A percentile compares a stretch with the other conserved stretches of the same genome.
Conservation (phyloP, 768 basidiomycete genomes). For the Lentinula boryana region DNA sequence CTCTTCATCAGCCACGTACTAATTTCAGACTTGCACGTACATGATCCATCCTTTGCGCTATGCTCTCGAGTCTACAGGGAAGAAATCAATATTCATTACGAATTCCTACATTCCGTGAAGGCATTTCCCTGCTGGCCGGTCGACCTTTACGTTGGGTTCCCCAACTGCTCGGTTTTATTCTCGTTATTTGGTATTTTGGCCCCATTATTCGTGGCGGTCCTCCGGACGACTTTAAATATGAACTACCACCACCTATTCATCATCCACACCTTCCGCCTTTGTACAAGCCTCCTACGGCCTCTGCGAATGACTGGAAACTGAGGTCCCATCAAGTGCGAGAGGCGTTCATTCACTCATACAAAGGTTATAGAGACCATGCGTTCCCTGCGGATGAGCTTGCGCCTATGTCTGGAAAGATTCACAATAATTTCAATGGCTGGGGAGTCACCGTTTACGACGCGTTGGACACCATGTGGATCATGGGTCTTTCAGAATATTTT, state of each 20-base stretch:
- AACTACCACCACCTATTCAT: neutral
- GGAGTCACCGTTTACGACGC: constrained; percentile 69
- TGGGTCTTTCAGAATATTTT: constrained; percentile 72
- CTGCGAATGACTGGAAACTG: constrained; percentile 24
- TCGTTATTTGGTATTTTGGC: constrained; percentile 4
- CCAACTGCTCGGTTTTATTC: neutral
- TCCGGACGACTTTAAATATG: neutral
- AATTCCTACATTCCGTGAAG: constrained; percentile 1
- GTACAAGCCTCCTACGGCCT: constrained; percentile 1
- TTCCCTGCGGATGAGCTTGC: constrained; percentile 49
- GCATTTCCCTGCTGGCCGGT: constrained; percentile 1
- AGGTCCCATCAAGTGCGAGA: constrained; percentile 43
- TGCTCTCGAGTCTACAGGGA: neutral
- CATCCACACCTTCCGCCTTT: constrained; percentile 6
- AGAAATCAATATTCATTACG: neutral
- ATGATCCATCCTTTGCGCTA: neutral
- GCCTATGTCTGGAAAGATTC: constrained; percentile 34
- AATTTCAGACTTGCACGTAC: neutral
- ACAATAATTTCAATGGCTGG: constrained; percentile 55
- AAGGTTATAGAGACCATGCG: constrained; percentile 44
- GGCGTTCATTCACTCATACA: constrained; percentile 52
- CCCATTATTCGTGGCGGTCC: neutral
- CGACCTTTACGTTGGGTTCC: constrained; percentile 7
- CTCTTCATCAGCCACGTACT: too few relatives aligned
- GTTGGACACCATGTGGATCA: constrained; percentile 76